Conservation (phyloP, 108 stramenopile genomes). For the Epipyxis sp. region DNA sequence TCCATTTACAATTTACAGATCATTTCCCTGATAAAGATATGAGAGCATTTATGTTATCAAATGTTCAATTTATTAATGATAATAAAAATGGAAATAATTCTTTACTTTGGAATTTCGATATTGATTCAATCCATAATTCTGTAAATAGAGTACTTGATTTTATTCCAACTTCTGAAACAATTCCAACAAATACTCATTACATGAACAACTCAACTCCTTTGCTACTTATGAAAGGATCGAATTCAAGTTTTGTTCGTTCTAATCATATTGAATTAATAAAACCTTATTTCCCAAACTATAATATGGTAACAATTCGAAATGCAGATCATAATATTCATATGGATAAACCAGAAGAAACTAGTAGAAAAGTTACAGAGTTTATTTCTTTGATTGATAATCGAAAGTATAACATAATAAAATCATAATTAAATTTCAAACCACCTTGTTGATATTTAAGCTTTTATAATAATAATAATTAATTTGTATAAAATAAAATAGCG, state of each 20-base stretch:
- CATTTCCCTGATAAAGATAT: not conserved
- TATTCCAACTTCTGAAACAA: not conserved
- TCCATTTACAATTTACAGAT: not conserved
- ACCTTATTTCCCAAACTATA: conserved; percentile 77
- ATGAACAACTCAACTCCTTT: no score
- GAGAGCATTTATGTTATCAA: conserved; percentile 10
- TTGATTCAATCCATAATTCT: conserved; percentile 67
- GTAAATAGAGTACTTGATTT: conserved; percentile 75
- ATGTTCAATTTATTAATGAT: not conserved
- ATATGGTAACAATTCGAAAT: conserved; percentile 77
- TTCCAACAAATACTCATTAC: not conserved
- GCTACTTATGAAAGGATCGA: conserved; percentile 81
- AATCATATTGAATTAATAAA: conserved; percentile 72
- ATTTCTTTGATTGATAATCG: no score
- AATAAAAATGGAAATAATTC: no score
- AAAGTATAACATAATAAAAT: no score
- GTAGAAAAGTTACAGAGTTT: not conserved
- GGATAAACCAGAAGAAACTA: conserved; percentile 53
- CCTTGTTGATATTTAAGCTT: no score
- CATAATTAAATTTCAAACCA: no score
- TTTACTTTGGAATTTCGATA: conserved; percentile 74
- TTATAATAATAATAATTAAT: no score
- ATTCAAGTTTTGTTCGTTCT: conserved; percentile 78
- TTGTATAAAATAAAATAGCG: no score
- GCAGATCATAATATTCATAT: conserved; percentile 94